These are phyloP conservation scores for Pochonia chlamydosporia DNA, from an alignment of 2,329 filamentous ascomycete genomes.

Conservation along the genomic window DNA sequence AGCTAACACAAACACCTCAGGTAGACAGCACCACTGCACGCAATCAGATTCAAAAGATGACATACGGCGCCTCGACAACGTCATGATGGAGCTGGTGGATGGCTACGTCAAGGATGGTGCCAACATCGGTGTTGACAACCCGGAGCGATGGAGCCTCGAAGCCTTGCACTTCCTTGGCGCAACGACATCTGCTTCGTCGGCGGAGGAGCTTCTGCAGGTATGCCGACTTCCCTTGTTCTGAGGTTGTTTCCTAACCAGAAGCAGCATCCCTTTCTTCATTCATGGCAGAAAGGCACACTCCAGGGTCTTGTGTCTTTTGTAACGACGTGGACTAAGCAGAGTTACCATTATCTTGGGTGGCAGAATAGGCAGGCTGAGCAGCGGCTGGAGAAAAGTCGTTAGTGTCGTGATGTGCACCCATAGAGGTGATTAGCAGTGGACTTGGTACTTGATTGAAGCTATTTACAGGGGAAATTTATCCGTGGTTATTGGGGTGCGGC, in stretches of 20 bases:
- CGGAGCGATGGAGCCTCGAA: neutral
- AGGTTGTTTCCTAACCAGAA: neutral
- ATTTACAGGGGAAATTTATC: neutral
- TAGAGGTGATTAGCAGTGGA: neutral
- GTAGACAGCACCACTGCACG: neutral
- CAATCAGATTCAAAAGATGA: conserved; percentile 2
- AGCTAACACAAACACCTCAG: neutral
- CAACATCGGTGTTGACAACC: neutral
- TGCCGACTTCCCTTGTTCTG: neutral
- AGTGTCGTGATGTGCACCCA: conserved; percentile 8
- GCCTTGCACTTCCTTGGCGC: conserved; percentile 2
- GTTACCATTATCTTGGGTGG: conserved; percentile 2
- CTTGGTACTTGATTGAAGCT: neutral
- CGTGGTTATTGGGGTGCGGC: neutral
- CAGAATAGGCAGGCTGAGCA: neutral
- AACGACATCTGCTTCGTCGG: neutral
- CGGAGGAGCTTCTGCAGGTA: conserved; percentile 1
- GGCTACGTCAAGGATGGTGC: neutral
- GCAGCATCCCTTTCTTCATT: conserved; percentile 2
- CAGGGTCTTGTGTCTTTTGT: conserved; percentile 3
- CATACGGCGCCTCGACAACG: neutral
- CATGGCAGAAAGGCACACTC: conserved; percentile 1
- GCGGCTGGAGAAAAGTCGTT: neutral
- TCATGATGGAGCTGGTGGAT: conserved; percentile 4
- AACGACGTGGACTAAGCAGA: conserved; percentile 3